These are phyloP conservation scores for Xanthoconium purpureum DNA, from an alignment of 768 basidiomycete species.

Conservation along the genomic window DNA sequence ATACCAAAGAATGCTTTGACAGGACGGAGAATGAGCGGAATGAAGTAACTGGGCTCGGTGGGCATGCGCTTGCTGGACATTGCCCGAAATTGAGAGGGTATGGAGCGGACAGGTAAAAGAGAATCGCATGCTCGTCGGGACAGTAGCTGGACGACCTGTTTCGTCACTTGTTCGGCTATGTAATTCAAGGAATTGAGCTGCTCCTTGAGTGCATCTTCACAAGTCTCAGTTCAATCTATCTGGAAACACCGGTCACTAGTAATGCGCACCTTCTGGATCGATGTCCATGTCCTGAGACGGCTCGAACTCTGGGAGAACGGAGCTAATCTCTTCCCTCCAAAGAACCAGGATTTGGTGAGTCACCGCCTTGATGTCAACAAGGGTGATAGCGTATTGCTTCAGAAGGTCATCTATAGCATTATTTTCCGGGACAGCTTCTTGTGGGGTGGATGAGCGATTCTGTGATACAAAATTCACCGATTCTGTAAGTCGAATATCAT, in stretches of 20 bases:
- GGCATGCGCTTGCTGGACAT: conserved; percentile 72
- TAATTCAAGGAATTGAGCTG: conserved; percentile 48
- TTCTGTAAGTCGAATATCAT: neutral
- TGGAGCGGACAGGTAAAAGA: conserved; percentile 78
- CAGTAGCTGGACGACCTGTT: conserved; percentile 67
- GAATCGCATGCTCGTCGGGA: conserved; percentile 81
- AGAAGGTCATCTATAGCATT: conserved; percentile 64
- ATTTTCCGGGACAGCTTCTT: conserved; percentile 50
- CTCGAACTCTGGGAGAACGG: conserved; percentile 52
- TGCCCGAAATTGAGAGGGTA: conserved; percentile 88
- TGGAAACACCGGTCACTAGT: neutral
- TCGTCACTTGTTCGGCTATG: conserved; percentile 56
- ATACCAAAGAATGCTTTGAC: conserved; percentile 70
- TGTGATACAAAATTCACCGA: conserved; percentile 20
- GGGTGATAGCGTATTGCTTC: conserved; percentile 60
- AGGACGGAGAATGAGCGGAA: conserved; percentile 76
- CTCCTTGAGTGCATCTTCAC: conserved; percentile 53
- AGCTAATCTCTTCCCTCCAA: conserved; percentile 66
- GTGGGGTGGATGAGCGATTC: conserved; percentile 54
- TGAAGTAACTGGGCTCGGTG: conserved; percentile 83
- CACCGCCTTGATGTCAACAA: conserved; percentile 65
- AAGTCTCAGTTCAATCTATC: neutral
- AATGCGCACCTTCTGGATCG: conserved; percentile 49
- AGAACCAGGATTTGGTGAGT: conserved; percentile 49
- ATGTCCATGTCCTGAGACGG: conserved; percentile 31